Evolutionary conservation across 257 asterid species (phyloP).

Genomic region (Capsicum chinense): DNA sequence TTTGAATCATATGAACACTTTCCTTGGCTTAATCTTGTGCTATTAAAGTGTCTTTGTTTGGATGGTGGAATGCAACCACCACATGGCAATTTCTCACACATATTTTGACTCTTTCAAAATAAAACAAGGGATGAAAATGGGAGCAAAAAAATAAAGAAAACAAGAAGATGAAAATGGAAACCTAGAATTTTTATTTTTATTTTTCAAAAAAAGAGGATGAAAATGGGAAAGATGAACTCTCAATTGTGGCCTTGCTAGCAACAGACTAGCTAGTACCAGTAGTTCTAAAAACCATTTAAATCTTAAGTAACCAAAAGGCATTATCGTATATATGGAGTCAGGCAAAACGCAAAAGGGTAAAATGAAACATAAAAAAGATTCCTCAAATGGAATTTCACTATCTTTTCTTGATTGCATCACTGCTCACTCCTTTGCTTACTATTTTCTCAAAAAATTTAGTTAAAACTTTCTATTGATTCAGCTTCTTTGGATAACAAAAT

Average conservation of each 20-base stretch:
- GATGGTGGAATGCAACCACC: not conserved
- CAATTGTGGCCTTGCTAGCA: not conserved
- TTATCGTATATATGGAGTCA: not conserved
- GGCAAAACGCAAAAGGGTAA: not conserved
- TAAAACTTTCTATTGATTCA: not conserved
- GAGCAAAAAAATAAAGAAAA: too few relatives aligned
- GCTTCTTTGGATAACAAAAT: not conserved
- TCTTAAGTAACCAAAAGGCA: not conserved
- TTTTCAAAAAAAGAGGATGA: not conserved
- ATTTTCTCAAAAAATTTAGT: too few relatives aligned
- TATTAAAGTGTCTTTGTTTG: not conserved
- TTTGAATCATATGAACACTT: not conserved
- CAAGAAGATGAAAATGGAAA: too few relatives aligned
- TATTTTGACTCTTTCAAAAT: not conserved
- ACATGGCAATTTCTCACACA: not conserved
- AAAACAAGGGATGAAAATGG: not conserved
- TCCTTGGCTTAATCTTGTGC: too few relatives aligned
- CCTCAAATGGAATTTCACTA: not conserved
- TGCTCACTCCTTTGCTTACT: too few relatives aligned
- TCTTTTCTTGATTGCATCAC: not conserved
- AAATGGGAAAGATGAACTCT: not conserved
- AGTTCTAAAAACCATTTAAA: not conserved
- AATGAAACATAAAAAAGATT: constrained; percentile 2
- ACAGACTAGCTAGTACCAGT: not conserved
- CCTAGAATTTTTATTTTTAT: too few relatives aligned